Evolutionary conservation across 2,329 filamentous ascomycete species (phyloP), one percentile per base, ranked within the genome.

Genomic region (Neobulgaria alba): DNA sequence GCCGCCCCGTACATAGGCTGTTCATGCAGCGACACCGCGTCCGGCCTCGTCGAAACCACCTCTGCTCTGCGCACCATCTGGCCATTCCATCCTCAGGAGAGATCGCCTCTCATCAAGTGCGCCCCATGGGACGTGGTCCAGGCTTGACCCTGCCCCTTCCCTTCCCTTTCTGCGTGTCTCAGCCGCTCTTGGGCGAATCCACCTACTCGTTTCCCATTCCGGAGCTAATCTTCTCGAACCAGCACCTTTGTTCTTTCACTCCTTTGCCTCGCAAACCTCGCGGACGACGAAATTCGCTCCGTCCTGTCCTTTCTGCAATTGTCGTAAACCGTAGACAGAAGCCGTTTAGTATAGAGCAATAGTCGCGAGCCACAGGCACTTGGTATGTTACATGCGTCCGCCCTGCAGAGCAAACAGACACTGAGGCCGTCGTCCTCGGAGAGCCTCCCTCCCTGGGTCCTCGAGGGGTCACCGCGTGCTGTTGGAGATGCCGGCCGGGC

Each of bases 381-480:
- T 48, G 42, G 53, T 56, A 48, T 41, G 51, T 54, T 41, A 51
- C 46, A 49, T 45, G 48, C 39, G 35, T 37, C 47, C 50, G 45
- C 43, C 38, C 39, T 46, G 46, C 46, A 51, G 45, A 40, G 33
- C 43, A 50, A 47, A 53, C 51, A 53, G 50, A 50, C 35, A 30
- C 35, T 12, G 7, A 26, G 36, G 17, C 43, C 41, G 19, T 38
- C 49, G 46, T 46, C 26, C 36, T 29, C 12, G 23, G 23, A 12
- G 7, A 7, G 20, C 30, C 43, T 38, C 42, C 40, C 20, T 23
- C 42, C 43, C 46, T 34, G 45, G 51, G 51, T 39, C 20, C 18
- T 40, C 33, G 50, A n/a, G n/a, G n/a, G n/a, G n/a, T n/a, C n/a
- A n/a, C n/a, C 53, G 54, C 53, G 53, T 54, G 46, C 50, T 50